These are phyloP conservation scores for Lasiodiplodia hormozganensis DNA, from an alignment of 2,329 filamentous ascomycete genomes.

Conservation along the genomic window DNA sequence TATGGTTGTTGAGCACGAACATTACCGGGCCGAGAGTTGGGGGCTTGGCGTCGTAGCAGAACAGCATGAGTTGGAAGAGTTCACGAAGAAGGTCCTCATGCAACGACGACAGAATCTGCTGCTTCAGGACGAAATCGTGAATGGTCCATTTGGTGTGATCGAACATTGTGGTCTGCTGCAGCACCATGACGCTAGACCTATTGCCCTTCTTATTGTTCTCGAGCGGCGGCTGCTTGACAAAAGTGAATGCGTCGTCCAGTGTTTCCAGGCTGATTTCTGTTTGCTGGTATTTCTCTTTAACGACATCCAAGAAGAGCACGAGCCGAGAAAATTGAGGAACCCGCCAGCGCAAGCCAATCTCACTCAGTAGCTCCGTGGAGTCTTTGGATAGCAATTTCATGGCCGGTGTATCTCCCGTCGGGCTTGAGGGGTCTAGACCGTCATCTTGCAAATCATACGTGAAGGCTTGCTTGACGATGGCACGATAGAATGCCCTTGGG, in stretches of 20 bases:
- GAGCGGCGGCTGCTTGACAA: slow-evolving; percentile 74
- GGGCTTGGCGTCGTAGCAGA: slow-evolving; percentile 87
- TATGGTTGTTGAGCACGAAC: slow-evolving; percentile 80
- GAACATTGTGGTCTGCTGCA: slow-evolving; percentile 48
- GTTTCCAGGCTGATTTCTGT: slow-evolving; percentile 82
- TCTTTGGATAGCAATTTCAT: slow-evolving; percentile 72
- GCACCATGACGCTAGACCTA: slow-evolving; percentile 56
- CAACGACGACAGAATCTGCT: slow-evolving; percentile 74
- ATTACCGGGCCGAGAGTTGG: slow-evolving; percentile 81
- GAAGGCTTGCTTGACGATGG: slow-evolving; percentile 79
- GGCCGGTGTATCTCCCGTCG: slow-evolving; percentile 55
- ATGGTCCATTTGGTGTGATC: slow-evolving; percentile 60
- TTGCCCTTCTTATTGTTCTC: slow-evolving; percentile 66
- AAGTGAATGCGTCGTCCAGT: slow-evolving; percentile 82
- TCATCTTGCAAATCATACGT: slow-evolving; percentile 65
- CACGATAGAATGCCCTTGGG: slow-evolving; percentile 81
- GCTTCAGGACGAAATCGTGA: slow-evolving; percentile 65
- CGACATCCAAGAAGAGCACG: slow-evolving; percentile 83
- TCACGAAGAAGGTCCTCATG: slow-evolving; percentile 86
- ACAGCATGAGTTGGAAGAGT: slow-evolving; percentile 84
- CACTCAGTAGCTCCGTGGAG: slow-evolving; percentile 81
- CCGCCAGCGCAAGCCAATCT: slow-evolving; percentile 87
- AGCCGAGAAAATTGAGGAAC: slow-evolving; percentile 82
- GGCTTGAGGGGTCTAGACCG: slow-evolving; percentile 57
- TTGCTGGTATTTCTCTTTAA: slow-evolving; percentile 83